Conservation (phyloP, 2,329 filamentous ascomycete species). For the Botrytis tulipae region DNA sequence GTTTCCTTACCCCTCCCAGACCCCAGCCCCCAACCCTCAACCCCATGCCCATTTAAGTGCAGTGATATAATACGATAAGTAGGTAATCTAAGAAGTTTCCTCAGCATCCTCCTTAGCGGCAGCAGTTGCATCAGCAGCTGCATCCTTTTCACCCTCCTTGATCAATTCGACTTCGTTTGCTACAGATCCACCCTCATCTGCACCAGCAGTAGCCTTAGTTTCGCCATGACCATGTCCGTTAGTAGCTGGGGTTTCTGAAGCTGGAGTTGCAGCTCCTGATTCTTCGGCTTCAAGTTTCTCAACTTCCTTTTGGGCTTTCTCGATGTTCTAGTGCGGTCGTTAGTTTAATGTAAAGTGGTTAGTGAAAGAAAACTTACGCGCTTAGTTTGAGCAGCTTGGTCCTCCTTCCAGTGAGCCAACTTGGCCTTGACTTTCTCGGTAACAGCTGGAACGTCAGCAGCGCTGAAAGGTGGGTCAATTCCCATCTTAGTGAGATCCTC, state of each 20-base stretch:
- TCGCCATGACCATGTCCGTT: slow-evolving; percentile 52
- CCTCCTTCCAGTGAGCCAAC: slow-evolving; percentile 84
- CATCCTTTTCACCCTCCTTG: slow-evolving; percentile 58
- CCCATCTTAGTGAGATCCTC: slow-evolving; percentile 84
- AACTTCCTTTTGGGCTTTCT: slow-evolving; percentile 94
- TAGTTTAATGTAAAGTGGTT: slow-evolving; percentile 26
- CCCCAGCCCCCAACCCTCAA: not conserved
- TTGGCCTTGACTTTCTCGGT: slow-evolving; percentile 92
- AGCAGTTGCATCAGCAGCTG: slow-evolving; percentile 57
- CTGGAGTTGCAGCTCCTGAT: slow-evolving; percentile 39
- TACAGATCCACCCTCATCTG: slow-evolving; percentile 34
- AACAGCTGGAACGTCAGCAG: slow-evolving; percentile 74
- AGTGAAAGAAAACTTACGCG: slow-evolving; percentile 60
- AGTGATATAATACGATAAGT: not conserved
- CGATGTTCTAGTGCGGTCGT: slow-evolving; percentile 72
- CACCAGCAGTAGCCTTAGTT: slow-evolving; percentile 41
- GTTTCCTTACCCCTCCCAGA: not conserved
- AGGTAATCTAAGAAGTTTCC: slow-evolving; percentile 5
- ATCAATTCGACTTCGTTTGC: slow-evolving; percentile 34
- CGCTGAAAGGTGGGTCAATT: slow-evolving; percentile 83
- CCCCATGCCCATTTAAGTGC: not conserved
- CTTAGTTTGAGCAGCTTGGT: slow-evolving; percentile 86
- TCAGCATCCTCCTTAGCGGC: slow-evolving; percentile 56
- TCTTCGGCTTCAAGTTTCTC: slow-evolving; percentile 76
- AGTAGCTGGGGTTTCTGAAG: slow-evolving; percentile 46